Evolutionary conservation across 768 basidiomycete genomes (phyloP).

Genomic region (Boletus rex-veris): DNA sequence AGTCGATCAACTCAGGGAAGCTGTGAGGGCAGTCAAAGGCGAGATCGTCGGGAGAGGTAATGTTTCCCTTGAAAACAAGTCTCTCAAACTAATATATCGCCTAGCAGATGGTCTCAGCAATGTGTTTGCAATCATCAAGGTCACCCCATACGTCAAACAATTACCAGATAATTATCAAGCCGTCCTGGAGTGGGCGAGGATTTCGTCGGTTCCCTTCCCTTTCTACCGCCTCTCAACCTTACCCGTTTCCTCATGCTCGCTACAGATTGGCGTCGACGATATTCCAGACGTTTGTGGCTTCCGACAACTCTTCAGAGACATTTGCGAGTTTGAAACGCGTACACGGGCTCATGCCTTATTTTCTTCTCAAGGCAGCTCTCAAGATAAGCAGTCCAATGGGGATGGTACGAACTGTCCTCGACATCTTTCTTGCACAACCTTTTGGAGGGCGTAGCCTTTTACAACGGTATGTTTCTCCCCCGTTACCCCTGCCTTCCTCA

Average conservation of each 20-base stretch:
- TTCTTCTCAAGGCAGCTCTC: conserved; percentile 88
- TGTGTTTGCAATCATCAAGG: conserved; percentile 86
- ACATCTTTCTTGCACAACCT: conserved; percentile 94
- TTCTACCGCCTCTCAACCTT: not conserved
- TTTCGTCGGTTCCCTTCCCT: conserved; percentile 66
- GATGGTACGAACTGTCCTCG: conserved; percentile 91
- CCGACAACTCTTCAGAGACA: conserved; percentile 88
- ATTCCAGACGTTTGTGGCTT: conserved; percentile 91
- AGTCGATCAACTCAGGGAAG: conserved; percentile 81
- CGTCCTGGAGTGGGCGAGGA: conserved; percentile 94
- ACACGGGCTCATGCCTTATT: conserved; percentile 97
- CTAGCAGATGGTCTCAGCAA: conserved; percentile 77
- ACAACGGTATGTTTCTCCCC: conserved; percentile 57
- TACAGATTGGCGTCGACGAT: conserved; percentile 89
- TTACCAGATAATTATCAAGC: conserved; percentile 84
- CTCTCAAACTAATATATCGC: conserved; percentile 3
- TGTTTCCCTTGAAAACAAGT: not conserved
- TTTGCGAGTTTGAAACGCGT: conserved; percentile 86
- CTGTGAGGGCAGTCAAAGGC: conserved; percentile 85
- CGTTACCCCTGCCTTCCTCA: conserved; percentile 1
- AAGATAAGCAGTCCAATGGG: conserved; percentile 92
- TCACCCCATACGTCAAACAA: conserved; percentile 69
- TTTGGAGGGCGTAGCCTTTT: conserved; percentile 92
- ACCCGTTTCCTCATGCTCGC: conserved; percentile 3
- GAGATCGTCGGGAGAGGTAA: conserved; percentile 86